These are phyloP conservation scores for Fraxinus latifolia DNA, from an alignment of 305 asterid genomes.

Conservation along the genomic window DNA sequence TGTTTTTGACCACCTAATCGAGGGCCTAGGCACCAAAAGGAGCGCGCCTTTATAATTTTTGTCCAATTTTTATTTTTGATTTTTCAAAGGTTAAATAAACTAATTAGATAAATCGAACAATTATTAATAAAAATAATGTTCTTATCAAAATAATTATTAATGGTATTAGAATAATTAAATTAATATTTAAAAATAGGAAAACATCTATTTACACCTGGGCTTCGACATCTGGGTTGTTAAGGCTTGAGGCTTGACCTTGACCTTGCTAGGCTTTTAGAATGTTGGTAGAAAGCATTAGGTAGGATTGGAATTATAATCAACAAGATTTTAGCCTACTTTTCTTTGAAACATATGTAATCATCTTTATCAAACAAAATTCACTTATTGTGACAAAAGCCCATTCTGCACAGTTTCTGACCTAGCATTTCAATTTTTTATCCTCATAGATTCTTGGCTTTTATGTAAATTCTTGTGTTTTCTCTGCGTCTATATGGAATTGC, in stretches of 20 bases:
- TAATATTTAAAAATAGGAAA: neutral
- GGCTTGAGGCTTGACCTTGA: neutral
- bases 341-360: neutral
- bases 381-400: conserved; percentile 10
- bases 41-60: neutral
- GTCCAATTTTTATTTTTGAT: neutral
- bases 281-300: neutral
- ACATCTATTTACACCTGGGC: neutral
- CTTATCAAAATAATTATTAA: neutral
- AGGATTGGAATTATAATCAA: neutral
- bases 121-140: neutral
- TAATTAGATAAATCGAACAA: neutral
- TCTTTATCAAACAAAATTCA: neutral
- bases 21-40: neutral
- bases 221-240: neutral
- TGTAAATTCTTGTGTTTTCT: conserved; percentile 7
- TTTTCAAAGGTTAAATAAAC: neutral
- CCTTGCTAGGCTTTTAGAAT: neutral
- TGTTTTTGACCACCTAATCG: neutral
- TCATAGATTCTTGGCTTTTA: neutral
- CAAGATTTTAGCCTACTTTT: neutral
- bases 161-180: neutral
- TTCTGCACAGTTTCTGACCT: conserved; percentile 8
- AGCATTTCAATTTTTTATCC: conserved; percentile 4
- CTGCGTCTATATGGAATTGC: conserved; percentile 21